Evolutionary conservation across 441 rosid genomes (phyloP), one percentile per base, ranked within the genome.

Genomic region (Euphorbia celastroides): DNA sequence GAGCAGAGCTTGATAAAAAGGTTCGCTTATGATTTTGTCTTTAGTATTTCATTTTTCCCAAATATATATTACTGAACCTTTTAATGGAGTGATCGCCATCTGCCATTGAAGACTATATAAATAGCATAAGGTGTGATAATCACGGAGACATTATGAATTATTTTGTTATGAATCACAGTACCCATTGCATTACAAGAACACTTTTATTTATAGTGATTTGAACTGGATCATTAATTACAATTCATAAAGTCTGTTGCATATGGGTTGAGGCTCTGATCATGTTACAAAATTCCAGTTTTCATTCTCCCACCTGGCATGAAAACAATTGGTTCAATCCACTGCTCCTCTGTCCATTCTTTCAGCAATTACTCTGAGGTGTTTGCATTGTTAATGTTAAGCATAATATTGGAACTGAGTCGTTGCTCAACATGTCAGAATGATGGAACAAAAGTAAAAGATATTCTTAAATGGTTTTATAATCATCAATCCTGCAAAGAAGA

Each of bases 1-100:
- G 77, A 76, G 26, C 72, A 52, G 51, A 78, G 74, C 36, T 68
- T 28, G 6, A 75, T 71, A 16, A 86, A 75, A 74, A 89, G 87
- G 99, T 91, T 71, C 50, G 66, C 72, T 62, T n/a, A 16, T 65
- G 26, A 27, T 69, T 70, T 74, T 31, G 5, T 10, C 20, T 42
- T 27, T 42, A 31, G 44, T 11, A 2, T 12, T 3, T 22, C 30
- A n/a, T 59, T 50, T 52, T 50, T 54, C 12, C 42, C 38, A 26
- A 22, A 41, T 14, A 31, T 38, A 41, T 60, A 23, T 32, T 17
- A 20, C 30, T 48, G 56, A 27, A 48, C 23, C 31, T 59, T 38
- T 23, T 26, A 26, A 25, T 22, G 10, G 14, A 27, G 60, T 41
- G 54, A 14, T 8, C 50, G 34, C 26, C 38, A 44, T 68, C 58